Evolutionary conservation across 2,329 filamentous ascomycete species (phyloP).

Genomic region (Talaromyces sp.): DNA sequence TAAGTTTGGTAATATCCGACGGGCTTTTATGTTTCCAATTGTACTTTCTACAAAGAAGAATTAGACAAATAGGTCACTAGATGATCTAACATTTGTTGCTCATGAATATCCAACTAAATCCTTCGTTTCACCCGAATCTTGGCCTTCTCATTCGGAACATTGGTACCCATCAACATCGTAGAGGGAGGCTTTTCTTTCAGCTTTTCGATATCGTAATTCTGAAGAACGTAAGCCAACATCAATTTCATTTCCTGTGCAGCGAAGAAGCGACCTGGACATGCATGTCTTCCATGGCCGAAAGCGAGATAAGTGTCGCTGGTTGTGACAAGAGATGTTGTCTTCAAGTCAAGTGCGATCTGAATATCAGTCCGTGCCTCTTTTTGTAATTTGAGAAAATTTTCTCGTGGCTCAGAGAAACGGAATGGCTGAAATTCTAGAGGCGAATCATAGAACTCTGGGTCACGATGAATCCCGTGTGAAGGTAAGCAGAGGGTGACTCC

Average conservation of each 20-base stretch:
- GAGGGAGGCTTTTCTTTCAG: not conserved
- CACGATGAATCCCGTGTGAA: conserved; percentile 6
- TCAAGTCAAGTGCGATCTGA: not conserved
- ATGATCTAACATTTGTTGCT: too few species aligned
- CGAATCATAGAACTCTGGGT: conserved; percentile 1
- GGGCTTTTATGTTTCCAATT: not conserved
- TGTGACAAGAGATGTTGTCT: conserved; percentile 46
- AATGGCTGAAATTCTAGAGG: conserved; percentile 1
- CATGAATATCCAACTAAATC: not conserved
- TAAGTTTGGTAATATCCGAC: not conserved
- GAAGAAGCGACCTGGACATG: conserved; percentile 34
- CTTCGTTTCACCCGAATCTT: not conserved
- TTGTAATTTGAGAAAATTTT: not conserved
- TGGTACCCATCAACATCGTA: conserved; percentile 6
- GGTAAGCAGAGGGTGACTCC: conserved; percentile 1
- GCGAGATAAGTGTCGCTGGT: conserved; percentile 53
- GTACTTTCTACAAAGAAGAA: not conserved
- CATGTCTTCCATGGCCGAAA: conserved; percentile 59
- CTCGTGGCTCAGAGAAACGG: conserved; percentile 6
- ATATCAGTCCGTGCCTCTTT: not conserved
- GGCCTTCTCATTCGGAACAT: conserved; percentile 5
- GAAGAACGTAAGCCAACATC: conserved; percentile 28
- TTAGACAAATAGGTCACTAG: too few species aligned
- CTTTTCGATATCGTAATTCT: conserved; percentile 30
- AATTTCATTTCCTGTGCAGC: conserved; percentile 29